Conservation (phyloP, 2,329 filamentous ascomycete genomes). For the Esteya vermicola region DNA sequence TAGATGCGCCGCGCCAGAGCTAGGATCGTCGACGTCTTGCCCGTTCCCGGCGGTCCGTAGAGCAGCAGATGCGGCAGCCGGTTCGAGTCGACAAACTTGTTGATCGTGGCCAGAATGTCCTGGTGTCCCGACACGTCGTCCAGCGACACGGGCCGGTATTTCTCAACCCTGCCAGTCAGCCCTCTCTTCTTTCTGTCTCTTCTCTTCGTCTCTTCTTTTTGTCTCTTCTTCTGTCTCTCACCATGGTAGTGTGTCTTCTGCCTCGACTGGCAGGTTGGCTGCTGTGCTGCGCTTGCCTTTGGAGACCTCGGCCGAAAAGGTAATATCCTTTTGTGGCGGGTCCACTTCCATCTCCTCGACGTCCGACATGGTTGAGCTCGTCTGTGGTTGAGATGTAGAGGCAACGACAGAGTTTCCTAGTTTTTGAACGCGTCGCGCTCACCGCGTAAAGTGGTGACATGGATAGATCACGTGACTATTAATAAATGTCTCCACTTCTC, state of each 20-base stretch:
- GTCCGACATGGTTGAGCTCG: conserved; percentile 36
- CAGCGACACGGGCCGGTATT: conserved; percentile 81
- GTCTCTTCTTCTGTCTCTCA: conserved; percentile 21
- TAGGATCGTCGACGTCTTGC: conserved; percentile 93
- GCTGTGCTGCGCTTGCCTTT: conserved; percentile 83
- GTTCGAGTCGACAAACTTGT: conserved; percentile 92
- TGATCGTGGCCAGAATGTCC: conserved; percentile 94
- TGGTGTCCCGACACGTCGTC: conserved; percentile 92
- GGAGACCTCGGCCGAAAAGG: conserved; percentile 60
- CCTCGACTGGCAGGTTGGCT: conserved; percentile 85
- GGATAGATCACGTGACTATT: too few relatives aligned
- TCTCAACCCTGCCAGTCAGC: conserved; percentile 65
- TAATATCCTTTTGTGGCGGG: conserved; percentile 31
- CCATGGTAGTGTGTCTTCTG: conserved; percentile 90
- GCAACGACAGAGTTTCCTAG: neutral
- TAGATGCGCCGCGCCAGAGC: conserved; percentile 90
- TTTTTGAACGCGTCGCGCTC: neutral
- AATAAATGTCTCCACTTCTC: too few relatives aligned
- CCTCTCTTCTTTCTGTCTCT: neutral
- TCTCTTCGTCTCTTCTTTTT: too few relatives aligned
- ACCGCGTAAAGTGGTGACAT: neutral
- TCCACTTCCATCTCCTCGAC: conserved; percentile 49
- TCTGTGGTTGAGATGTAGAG: neutral
- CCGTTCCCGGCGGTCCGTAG: conserved; percentile 91
- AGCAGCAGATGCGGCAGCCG: conserved; percentile 88